Evolutionary conservation across 2,329 filamentous ascomycete genomes (phyloP).

Genomic region (Cladosporium velox): DNA sequence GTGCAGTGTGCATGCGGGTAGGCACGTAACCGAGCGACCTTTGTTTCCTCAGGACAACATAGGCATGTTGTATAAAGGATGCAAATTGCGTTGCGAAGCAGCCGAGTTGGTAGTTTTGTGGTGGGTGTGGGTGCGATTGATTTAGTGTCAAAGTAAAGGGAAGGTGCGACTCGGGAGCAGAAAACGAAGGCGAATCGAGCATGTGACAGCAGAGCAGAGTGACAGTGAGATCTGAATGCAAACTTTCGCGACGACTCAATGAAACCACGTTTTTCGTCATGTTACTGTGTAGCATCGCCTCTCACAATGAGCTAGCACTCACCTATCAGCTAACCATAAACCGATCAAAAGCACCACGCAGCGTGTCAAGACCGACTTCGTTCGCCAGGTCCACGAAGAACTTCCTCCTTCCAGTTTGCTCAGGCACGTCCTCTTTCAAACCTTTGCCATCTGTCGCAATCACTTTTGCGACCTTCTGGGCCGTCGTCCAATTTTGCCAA

Average conservation of each 20-base stretch:
- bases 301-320: not conserved
- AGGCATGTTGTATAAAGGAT: not conserved
- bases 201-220: slow-evolving; percentile 1
- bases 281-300: not conserved
- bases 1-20: not conserved
- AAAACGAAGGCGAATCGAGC: not conserved
- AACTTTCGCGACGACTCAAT: not conserved
- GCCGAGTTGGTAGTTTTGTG: not conserved
- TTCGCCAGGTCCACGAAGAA: slow-evolving; percentile 23
- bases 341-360: slow-evolving; percentile 20
- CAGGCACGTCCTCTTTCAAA: slow-evolving; percentile 26
- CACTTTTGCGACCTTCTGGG: slow-evolving; percentile 28
- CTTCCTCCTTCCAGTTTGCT: slow-evolving; percentile 22
- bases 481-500: slow-evolving; percentile 38
- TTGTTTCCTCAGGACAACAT: not conserved
- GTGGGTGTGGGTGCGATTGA: not conserved
- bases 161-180: not conserved
- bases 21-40: not conserved
- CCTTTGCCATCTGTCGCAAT: slow-evolving; percentile 13
- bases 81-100: not conserved
- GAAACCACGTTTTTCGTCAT: not conserved
- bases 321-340: slow-evolving; percentile 19
- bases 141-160: not conserved
- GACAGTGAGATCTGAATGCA: not conserved
- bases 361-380: slow-evolving; percentile 24